Evolutionary conservation across 805 yeast species (phyloP).

Genomic region (Kluyveromyces siamensis): DNA sequence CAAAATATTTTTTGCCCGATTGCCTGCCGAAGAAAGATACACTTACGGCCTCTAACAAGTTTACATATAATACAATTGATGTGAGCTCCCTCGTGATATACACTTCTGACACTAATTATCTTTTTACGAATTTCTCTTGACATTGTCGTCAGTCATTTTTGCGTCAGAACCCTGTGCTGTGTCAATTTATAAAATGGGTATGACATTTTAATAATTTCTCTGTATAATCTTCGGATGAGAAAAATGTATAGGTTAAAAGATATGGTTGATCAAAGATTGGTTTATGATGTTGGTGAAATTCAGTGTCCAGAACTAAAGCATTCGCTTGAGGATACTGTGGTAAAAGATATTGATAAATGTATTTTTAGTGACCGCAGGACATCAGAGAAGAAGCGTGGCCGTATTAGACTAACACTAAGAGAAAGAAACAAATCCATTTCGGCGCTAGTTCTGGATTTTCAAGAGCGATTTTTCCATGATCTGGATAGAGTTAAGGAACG

Average conservation of each 20-base stretch:
- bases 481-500: neutral
- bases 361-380: neutral
- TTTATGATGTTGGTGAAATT: neutral
- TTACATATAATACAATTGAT: neutral
- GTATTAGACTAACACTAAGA: neutral
- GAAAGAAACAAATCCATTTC: neutral
- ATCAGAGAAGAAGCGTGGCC: neutral
- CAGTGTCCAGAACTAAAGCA: neutral
- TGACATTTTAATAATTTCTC: neutral
- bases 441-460: neutral
- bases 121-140: neutral
- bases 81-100: neutral
- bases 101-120: neutral
- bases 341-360: neutral
- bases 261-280: neutral
- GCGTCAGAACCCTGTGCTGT: neutral
- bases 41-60: conserved; percentile 24
- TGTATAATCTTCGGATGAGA: neutral
- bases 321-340: neutral
- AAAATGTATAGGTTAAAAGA: neutral
- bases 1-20: conserved; percentile 42
- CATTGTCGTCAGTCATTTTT: too few relatives aligned
- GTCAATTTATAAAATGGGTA: neutral
- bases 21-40: conserved; percentile 35
- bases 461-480: neutral